Evolutionary conservation across 169 alveolate species (phyloP), one percentile per base, ranked within the genome.

Genomic region (Eimeria praecox): DNA sequence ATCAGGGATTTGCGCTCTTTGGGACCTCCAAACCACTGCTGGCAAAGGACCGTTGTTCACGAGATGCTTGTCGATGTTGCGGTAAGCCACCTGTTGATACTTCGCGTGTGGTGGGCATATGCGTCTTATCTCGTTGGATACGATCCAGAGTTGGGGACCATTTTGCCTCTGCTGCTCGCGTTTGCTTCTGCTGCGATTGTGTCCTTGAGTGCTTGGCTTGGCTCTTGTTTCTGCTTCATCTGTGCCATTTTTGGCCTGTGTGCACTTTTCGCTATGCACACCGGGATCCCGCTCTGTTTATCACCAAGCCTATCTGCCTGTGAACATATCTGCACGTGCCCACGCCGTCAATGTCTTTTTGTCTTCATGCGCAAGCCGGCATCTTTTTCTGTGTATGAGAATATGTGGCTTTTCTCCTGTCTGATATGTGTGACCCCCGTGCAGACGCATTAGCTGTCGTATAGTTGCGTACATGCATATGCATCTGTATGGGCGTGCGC

Each of bases 1-100:
- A 82, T 93, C 38, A 66, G 96, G 35, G 96, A 93, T 66, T 66
- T 64, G 64, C 96, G 96, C 30, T 93, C 96, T 16, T 75, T 93
- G 56, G 96, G 96, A 14, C 96, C 96, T 5, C 88, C 96, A 22
- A 56, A 33, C 35, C 77, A 87, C 86, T 93, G 96, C 78, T 85
- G 92, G 92, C 92, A 85, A 38, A 33, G 80, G 56, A 85, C 80
- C 24, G 52, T 59, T 24, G 92, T 85, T 35, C 92, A 56, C n/a
- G 92, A 85, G 80, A 35, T 85, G 92, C 92, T 85, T 52, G 75
- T 59, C 27, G 92, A 85, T 59, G 80, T 85, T 5, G 5, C 20
- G 78, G 92, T 85, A 46, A 20, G 92, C 59, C 27, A 22, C 20
- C 64, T 42, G 87, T 24, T 22, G 80, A 27, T 69, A 10, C 18